Percentiles rank a stretch among this genome's conserved stretches.
These are phyloP conservation scores for Rhododendron ovatum DNA, from an alignment of 148 eudicot genomes.

Conservation along the genomic window DNA sequence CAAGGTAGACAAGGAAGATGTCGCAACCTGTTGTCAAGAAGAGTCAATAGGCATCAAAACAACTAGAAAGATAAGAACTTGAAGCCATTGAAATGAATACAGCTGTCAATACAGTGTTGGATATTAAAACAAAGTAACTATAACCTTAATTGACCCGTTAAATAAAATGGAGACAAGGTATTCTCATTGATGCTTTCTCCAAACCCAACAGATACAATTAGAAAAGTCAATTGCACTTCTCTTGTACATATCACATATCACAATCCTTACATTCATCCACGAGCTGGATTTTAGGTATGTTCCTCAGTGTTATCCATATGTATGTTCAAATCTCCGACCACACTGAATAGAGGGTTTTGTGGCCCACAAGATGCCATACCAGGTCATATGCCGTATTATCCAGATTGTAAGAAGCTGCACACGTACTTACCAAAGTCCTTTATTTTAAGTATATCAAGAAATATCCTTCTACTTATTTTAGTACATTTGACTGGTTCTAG, in stretches of 20 bases:
- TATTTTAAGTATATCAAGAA: background rate
- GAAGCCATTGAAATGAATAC: background rate
- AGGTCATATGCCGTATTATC: background rate
- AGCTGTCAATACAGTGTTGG: background rate
- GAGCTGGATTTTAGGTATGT: background rate
- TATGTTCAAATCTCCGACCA: background rate
- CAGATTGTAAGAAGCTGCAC: background rate
- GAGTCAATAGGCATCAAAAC: background rate
- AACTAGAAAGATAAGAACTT: background rate
- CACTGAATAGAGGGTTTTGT: background rate
- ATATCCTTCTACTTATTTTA: background rate
- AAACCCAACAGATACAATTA: background rate
- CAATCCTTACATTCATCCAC: background rate
- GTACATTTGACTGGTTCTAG: background rate
- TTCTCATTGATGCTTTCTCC: background rate
- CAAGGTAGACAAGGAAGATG: slow-evolving; percentile 45
- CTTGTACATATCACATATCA: too few relatives aligned
- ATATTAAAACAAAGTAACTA: background rate
- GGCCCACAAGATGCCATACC: background rate
- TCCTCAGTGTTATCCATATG: background rate
- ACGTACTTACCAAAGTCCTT: background rate
- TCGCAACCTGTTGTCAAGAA: slow-evolving; percentile 29
- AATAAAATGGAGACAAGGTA: background rate
- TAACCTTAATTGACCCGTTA: background rate
- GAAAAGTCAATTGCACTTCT: background rate